Percentiles rank a stretch among this genome's conserved stretches.
Evolutionary conservation across 2,329 filamentous ascomycete genomes (phyloP).

Genomic region (Colletotrichum salicis): DNA sequence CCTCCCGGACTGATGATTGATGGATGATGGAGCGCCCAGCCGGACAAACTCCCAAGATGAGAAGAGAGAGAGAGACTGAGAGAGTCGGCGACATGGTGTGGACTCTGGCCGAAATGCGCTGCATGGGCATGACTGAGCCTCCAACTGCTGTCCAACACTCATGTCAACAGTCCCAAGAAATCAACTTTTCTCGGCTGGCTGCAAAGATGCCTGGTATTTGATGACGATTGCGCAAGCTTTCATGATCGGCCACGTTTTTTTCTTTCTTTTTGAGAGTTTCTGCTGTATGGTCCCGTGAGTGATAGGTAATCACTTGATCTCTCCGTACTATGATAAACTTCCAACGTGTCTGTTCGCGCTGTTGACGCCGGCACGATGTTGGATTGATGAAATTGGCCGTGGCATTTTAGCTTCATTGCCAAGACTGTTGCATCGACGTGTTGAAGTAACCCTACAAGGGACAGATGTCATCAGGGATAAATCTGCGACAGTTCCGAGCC

Average conservation of each 20-base stretch:
- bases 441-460: slow-evolving; percentile 2
- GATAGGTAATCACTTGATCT: background rate
- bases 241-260: background rate
- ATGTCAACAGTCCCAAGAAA: background rate
- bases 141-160: background rate
- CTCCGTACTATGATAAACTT: background rate
- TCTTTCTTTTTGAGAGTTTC: background rate
- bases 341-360: background rate
- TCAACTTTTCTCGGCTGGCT: background rate
- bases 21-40: slow-evolving; percentile 3
- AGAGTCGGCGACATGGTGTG: background rate
- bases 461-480: background rate
- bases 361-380: background rate
- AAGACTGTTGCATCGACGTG: background rate
- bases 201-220: slow-evolving; percentile 12
- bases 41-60: slow-evolving; percentile 12
- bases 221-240: slow-evolving; percentile 6
- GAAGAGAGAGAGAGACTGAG: background rate
- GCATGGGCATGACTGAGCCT: background rate
- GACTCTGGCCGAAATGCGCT: background rate
- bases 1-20: slow-evolving; percentile 12
- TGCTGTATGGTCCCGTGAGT: background rate
- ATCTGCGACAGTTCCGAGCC: slow-evolving; percentile 17
- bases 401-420: background rate
- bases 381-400: background rate